These are phyloP conservation scores for Corylus americana DNA, from an alignment of 306 rosid species.

Conservation along the genomic window DNA sequence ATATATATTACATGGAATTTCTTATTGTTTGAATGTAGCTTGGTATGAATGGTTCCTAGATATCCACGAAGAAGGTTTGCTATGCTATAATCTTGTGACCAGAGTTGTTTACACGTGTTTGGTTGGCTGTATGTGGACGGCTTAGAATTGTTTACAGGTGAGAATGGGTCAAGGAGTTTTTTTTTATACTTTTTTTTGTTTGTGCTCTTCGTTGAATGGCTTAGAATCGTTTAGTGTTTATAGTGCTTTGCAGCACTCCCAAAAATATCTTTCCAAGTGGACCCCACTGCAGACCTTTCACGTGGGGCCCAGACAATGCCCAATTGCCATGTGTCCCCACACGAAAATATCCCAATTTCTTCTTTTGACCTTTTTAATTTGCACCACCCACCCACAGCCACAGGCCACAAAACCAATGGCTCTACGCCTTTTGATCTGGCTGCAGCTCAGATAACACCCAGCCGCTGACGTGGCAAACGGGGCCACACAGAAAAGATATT, in stretches of 20 bases:
- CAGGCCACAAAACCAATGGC: slow-evolving; percentile 37
- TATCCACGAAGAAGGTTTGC: too few species aligned
- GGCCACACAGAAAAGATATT: slow-evolving; percentile 48
- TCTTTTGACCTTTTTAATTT: slow-evolving; percentile 19
- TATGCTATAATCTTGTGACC: too few species aligned
- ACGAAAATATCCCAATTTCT: neutral
- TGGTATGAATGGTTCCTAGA: too few species aligned
- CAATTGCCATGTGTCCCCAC: neutral
- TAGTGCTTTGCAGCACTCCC: slow-evolving; percentile 17
- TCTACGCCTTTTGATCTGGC: slow-evolving; percentile 31
- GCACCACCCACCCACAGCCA: slow-evolving; percentile 48
- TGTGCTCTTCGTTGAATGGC: too few species aligned
- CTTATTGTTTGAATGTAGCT: too few species aligned
- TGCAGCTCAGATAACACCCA: slow-evolving; percentile 29
- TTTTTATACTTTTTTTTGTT: too few species aligned
- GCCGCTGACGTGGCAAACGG: slow-evolving; percentile 57
- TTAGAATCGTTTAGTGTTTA: too few species aligned
- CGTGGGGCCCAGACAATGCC: neutral
- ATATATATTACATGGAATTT: too few species aligned
- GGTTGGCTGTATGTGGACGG: too few species aligned
- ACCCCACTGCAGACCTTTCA: neutral
- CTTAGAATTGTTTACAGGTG: too few species aligned
- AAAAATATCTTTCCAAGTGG: slow-evolving; percentile 31
- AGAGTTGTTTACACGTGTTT: too few species aligned
- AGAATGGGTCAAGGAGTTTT: too few species aligned